Evolutionary conservation across 1,284 basidiomycete species (phyloP).

Genomic region (Cryptococcus floricola): DNA sequence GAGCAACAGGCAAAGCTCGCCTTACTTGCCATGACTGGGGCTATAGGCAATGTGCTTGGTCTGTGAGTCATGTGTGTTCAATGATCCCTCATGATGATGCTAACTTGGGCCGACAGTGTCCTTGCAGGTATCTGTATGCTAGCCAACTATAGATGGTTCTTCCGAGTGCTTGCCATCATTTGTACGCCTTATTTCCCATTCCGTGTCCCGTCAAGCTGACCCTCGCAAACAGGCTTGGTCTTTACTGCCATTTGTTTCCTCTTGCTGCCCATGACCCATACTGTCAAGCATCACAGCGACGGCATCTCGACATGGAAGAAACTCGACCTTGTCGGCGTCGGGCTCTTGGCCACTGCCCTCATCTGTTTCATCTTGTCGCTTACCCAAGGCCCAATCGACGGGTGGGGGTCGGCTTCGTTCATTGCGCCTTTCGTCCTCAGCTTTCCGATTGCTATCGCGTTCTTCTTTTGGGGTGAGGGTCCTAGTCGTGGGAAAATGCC

Average conservation of each 20-base stretch:
- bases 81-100: too few relatives aligned
- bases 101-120: slow-evolving; percentile 4
- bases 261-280: slow-evolving; percentile 30
- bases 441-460: slow-evolving; percentile 33
- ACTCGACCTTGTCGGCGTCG: slow-evolving; percentile 42
- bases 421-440: slow-evolving; percentile 44
- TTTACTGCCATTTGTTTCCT: slow-evolving; percentile 27
- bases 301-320: slow-evolving; percentile 36
- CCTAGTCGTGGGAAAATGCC: neutral
- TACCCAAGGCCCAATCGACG: slow-evolving; percentile 41
- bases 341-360: slow-evolving; percentile 35
- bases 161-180: slow-evolving; percentile 42
- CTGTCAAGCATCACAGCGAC: slow-evolving; percentile 8
- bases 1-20: slow-evolving; percentile 37
- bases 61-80: slow-evolving; percentile 15
- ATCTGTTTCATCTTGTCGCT: slow-evolving; percentile 44
- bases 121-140: slow-evolving; percentile 36
- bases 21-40: slow-evolving; percentile 29
- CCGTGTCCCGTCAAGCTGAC: neutral
- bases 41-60: slow-evolving; percentile 36
- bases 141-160: slow-evolving; percentile 37
- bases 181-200: slow-evolving; percentile 6
- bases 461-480: slow-evolving; percentile 34
- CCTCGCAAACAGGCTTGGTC: slow-evolving; percentile 7
- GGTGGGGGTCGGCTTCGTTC: slow-evolving; percentile 41